Conservation (phyloP, 495 filamentous ascomycete species). For the Aspergillus kassunensis region DNA sequence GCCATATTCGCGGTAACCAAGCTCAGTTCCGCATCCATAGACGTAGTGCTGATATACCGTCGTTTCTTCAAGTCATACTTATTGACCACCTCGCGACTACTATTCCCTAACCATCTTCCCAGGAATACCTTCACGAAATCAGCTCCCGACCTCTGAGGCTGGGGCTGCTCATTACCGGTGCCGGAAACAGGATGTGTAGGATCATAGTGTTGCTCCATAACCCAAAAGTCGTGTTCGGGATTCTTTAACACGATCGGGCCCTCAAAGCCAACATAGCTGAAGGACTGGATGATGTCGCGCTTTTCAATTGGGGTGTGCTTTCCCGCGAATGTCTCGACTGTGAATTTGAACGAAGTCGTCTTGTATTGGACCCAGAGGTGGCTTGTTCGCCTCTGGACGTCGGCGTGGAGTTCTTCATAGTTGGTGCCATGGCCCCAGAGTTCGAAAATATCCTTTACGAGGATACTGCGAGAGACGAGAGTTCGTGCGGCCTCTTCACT, state of each 20-base stretch:
- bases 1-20: constrained; percentile 91
- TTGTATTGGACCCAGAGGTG: constrained; percentile 62
- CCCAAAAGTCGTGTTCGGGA: constrained; percentile 66
- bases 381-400: constrained; percentile 53
- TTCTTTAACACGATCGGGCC: constrained; percentile 71
- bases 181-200: constrained; percentile 15
- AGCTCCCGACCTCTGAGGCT: not conserved
- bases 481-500: constrained; percentile 59
- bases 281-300: constrained; percentile 69
- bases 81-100: constrained; percentile 60
- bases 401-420: constrained; percentile 65
- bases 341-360: constrained; percentile 70
- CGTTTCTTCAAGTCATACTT: constrained; percentile 90
- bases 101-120: constrained; percentile 61
- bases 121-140: constrained; percentile 63
- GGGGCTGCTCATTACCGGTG: not conserved
- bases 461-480: constrained; percentile 71
- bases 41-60: constrained; percentile 88
- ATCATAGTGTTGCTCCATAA: constrained; percentile 76
- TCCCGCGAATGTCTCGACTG: constrained; percentile 70
- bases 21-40: constrained; percentile 92
- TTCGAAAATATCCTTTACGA: constrained; percentile 77
- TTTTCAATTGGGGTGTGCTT: constrained; percentile 58
- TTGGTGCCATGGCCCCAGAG: constrained; percentile 74
- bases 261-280: constrained; percentile 70